Conservation (phyloP, 345 rosid species). For the Bretschneidera sinensis region DNA sequence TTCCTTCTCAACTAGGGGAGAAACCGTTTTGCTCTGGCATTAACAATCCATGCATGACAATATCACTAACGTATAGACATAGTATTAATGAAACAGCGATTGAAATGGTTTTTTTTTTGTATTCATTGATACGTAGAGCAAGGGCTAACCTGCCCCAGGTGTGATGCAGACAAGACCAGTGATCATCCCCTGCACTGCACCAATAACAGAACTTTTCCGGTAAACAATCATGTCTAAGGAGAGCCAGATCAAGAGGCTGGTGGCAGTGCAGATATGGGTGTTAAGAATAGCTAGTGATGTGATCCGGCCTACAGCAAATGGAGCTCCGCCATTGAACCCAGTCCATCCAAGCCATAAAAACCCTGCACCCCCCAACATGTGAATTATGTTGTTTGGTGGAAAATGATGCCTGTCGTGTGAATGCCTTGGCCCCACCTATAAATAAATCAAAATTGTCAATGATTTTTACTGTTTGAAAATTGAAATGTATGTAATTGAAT, state of each 20-base stretch:
- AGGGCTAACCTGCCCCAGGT: conserved; percentile 46
- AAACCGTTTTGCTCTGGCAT: too few relatives aligned
- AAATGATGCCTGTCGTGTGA: conserved; percentile 52
- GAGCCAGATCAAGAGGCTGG: conserved; percentile 54
- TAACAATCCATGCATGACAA: too few relatives aligned
- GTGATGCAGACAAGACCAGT: conserved; percentile 71
- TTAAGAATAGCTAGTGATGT: conserved; percentile 48
- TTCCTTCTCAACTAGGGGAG: too few relatives aligned
- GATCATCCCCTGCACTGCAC: conserved; percentile 64
- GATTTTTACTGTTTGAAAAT: too few relatives aligned
- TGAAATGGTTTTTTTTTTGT: not conserved
- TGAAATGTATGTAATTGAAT: too few relatives aligned
- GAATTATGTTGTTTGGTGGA: conserved; percentile 67
- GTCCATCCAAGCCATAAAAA: conserved; percentile 69
- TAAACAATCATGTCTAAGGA: conserved; percentile 48
- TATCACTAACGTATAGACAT: too few relatives aligned
- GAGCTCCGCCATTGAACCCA: conserved; percentile 65
- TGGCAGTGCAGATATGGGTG: conserved; percentile 54
- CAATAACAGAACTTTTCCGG: conserved; percentile 55
- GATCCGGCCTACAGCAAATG: conserved; percentile 27
- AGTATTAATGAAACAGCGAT: too few relatives aligned
- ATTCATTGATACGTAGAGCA: not conserved
- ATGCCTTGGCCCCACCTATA: conserved; percentile 53
- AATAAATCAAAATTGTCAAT: too few relatives aligned
- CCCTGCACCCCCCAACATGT: conserved; percentile 61